Conservation (phyloP, 352 stramenopile species). For the Phytophthora fragariaefolia region DNA sequence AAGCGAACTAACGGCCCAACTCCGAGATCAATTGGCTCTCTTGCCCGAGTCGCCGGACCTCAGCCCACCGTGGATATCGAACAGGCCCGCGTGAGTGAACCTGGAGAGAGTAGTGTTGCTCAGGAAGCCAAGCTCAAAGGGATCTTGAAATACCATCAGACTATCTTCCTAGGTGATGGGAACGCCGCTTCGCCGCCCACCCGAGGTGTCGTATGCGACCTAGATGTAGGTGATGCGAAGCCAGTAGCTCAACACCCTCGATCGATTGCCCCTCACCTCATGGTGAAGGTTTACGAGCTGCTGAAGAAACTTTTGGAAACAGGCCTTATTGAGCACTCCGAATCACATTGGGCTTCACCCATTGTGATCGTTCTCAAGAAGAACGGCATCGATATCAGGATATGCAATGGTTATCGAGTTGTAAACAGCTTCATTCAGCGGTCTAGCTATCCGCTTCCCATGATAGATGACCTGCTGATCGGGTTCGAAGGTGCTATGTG, state of each 20-base stretch:
- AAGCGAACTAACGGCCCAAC: conserved; percentile 3
- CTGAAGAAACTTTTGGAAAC: conserved; percentile 9
- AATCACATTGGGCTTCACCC: conserved; percentile 2
- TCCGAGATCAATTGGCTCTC: conserved; percentile 1
- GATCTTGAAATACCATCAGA: conserved; percentile 2
- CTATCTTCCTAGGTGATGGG: conserved; percentile 4
- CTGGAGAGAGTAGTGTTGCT: neutral
- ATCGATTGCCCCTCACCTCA: neutral
- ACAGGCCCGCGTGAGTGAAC: too few species aligned
- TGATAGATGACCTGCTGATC: conserved; percentile 13
- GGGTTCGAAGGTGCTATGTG: too few species aligned
- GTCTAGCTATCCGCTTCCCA: conserved; percentile 1
- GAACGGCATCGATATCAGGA: conserved; percentile 11
- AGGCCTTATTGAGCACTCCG: too few species aligned
- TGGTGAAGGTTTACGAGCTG: conserved; percentile 12
- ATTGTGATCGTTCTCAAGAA: conserved; percentile 19
- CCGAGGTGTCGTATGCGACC: conserved; percentile 10
- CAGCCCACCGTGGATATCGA: neutral
- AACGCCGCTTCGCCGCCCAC: conserved; percentile 14
- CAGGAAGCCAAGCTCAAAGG: neutral
- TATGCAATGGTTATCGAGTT: conserved; percentile 11
- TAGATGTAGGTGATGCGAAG: conserved; percentile 2
- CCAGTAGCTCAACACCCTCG: too few species aligned
- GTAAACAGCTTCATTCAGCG: conserved; percentile 8
- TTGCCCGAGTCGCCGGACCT: neutral